Base-by-base conservation (phyloP, 2,329 filamentous ascomycete species). In the Lasiodiplodia theobromae region DNA sequence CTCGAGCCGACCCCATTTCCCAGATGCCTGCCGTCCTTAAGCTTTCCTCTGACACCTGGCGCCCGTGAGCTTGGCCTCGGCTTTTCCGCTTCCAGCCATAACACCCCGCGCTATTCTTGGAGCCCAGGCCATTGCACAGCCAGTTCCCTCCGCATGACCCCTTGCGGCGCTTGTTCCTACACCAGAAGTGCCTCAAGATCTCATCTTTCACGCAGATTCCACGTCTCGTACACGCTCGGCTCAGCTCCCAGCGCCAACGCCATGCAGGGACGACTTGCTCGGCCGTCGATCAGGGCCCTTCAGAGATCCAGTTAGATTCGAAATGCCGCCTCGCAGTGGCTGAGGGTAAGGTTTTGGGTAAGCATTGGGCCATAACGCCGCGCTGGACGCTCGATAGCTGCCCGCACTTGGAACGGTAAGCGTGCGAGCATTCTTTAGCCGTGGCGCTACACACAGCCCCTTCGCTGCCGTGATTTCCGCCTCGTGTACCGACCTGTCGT, bases 231-330 rank as follows among this genome's bases (percentile, higher is more conserved):
- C 10, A 7, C 18, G 44, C 60, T 52, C 44, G 28, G 31, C 47
- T 51, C 47, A 64, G 60, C 60, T 44, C 47, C 21, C 44, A 38
- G 16, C 10, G 28, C 47, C 60, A 31, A 11, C 47, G 31, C 44
- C 60, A 51, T 34, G 58, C 58, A 44, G 25, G 25, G 14, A n/a
- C 58, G 58, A 21, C 49, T 44, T 14, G 28, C 51, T 63, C 21
- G 58, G 40, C 44, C 14, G 58, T 63, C 58, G 58, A 63, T 63
- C 58, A 63, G 58, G 58, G 58, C 12, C 40, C 3, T n/a, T 16
- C 28, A 14, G 60, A 52, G 60, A 64, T 64, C 60, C 60, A 64
- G 60, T 64, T 64, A 64, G 60, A 64, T 64, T 28, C 23, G 44
- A 49, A 21, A 21, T 51, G 58, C 58, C 58, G 7, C 58, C 23